phyloP scores from a whole-genome alignment of 2,329 filamentous ascomycete genomes.

The Cladophialophora chaetospira region DNA sequence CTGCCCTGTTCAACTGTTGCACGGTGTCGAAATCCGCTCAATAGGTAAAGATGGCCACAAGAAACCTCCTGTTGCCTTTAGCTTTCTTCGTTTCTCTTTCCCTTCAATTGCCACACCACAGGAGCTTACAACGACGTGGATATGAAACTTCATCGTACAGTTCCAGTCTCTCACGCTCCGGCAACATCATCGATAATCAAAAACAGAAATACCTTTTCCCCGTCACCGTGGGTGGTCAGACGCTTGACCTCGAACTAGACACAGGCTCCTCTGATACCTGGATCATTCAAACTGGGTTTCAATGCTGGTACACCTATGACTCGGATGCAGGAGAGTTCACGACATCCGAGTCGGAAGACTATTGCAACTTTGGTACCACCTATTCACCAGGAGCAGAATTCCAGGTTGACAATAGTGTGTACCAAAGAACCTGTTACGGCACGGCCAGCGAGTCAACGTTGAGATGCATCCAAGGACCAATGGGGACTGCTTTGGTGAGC shows the following conservation, averaged over 20 bases:
- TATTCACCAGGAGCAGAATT: background rate
- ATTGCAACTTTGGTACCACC: background rate
- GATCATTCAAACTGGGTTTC: constrained; percentile 10
- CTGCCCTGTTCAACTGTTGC: too few species aligned
- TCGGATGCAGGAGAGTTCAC: background rate
- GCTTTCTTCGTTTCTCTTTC: background rate
- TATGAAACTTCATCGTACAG: background rate
- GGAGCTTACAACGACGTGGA: background rate
- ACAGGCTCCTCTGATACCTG: constrained; percentile 14
- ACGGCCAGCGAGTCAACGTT: background rate
- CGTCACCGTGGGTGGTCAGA: constrained; percentile 1
- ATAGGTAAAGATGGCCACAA: background rate
- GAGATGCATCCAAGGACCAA: background rate
- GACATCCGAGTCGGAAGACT: background rate
- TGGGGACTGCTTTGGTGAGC: background rate
- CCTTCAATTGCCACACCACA: background rate
- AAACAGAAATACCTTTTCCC: constrained; percentile 8
- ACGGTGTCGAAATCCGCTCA: too few species aligned
- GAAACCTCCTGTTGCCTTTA: background rate
- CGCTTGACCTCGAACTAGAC: constrained; percentile 11
- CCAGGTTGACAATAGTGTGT: background rate
- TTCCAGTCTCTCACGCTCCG: background rate
- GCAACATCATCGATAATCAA: background rate
- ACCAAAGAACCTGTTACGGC: background rate
- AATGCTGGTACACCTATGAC: background rate